Conservation (phyloP, 1,139 yeast species). For the Debaryomyces coudertii region DNA sequence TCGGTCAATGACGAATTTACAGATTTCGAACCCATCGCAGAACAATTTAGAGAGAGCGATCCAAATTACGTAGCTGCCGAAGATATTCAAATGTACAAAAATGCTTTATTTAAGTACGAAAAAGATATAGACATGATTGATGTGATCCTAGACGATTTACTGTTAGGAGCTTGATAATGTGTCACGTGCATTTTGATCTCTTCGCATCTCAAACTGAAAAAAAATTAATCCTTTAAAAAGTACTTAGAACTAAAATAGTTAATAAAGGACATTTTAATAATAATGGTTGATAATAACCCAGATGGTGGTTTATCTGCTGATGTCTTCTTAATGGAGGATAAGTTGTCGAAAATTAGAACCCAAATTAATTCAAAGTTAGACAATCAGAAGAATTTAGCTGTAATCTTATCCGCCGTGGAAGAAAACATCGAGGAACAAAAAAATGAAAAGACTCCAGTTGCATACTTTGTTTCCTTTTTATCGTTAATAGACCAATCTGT, state of each 20-base stretch:
- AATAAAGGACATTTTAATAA: constrained; percentile 4
- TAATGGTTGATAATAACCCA: constrained; percentile 40
- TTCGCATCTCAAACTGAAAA: constrained; percentile 14
- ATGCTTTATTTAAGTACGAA: constrained; percentile 25
- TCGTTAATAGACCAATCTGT: constrained; percentile 80
- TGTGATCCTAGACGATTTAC: constrained; percentile 40
- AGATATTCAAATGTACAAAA: constrained; percentile 36
- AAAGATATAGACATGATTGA: constrained; percentile 48
- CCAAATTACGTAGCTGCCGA: constrained; percentile 16
- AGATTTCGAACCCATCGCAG: constrained; percentile 34
- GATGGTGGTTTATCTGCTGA: constrained; percentile 46
- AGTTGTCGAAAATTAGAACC: constrained; percentile 66
- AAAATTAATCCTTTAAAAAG: constrained; percentile 1
- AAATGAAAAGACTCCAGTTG: constrained; percentile 61
- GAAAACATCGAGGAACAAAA: constrained; percentile 79
- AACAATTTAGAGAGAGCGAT: constrained; percentile 17
- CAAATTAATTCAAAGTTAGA: constrained; percentile 77
- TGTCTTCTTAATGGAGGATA: constrained; percentile 62
- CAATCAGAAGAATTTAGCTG: constrained; percentile 74
- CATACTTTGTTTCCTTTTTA: constrained; percentile 83
- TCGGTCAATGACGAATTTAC: constrained; percentile 34
- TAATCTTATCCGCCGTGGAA: constrained; percentile 86
- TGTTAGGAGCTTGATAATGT: constrained; percentile 43
- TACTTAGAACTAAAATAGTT: constrained; percentile 1
- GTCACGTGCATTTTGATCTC: constrained; percentile 14